These are phyloP conservation scores for Raphidocelis subcapitata DNA, from an alignment of 139 green algal genomes.

Conservation along the genomic window DNA sequence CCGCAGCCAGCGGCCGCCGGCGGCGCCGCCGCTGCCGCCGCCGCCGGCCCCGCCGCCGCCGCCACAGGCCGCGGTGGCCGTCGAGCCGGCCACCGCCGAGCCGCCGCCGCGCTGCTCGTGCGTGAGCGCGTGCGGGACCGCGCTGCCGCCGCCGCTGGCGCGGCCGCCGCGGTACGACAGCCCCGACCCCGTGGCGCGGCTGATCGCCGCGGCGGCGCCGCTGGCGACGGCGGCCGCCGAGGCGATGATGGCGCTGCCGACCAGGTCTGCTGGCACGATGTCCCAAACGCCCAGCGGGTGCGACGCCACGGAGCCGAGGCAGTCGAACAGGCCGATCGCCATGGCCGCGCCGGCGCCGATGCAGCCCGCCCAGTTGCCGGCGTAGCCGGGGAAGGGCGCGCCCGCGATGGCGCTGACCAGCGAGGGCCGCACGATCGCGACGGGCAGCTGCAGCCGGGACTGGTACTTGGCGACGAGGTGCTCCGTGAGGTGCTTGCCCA, in stretches of 20 bases:
- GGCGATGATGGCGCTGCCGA: constrained; percentile 41
- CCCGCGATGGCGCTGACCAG: constrained; percentile 48
- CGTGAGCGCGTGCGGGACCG: too few species aligned
- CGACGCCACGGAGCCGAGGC: constrained; percentile 12
- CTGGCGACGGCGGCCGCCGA: constrained; percentile 31
- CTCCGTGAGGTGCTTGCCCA: constrained; percentile 55
- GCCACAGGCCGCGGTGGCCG: too few species aligned
- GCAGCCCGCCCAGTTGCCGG: constrained; percentile 41
- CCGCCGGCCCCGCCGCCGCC: too few species aligned
- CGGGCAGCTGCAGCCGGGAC: constrained; percentile 12
- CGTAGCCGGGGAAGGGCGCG: constrained; percentile 29
- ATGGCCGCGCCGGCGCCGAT: constrained; percentile 39
- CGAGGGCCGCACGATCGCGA: constrained; percentile 51
- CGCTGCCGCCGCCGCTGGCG: too few species aligned
- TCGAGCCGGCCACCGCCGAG: too few species aligned
- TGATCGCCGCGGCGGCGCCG: neutral
- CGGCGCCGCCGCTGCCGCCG: too few species aligned
- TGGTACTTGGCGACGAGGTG: constrained; percentile 53
- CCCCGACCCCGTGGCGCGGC: constrained; percentile 3
- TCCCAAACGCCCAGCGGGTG: constrained; percentile 42
- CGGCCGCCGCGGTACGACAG: too few species aligned
- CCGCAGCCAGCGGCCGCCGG: too few species aligned
- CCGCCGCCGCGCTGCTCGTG: too few species aligned
- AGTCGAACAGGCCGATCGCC: constrained; percentile 49
- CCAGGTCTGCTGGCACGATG: constrained; percentile 52